phyloP scores from a whole-genome alignment of 192 early-diverging fungal species.

The Coemansia sp. region DNA sequence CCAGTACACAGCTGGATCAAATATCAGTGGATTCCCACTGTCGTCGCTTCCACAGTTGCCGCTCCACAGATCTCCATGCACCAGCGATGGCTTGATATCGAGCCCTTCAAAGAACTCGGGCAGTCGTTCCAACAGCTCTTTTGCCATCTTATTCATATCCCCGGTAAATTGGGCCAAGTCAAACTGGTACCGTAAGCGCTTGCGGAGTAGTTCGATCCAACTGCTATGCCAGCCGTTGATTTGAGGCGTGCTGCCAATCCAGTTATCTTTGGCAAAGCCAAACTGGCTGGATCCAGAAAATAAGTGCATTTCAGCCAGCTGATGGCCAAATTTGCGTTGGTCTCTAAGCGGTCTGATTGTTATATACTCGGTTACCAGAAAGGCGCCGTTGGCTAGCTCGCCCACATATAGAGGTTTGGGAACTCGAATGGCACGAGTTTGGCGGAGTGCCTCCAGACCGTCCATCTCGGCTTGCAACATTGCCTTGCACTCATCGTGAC shows the following conservation, averaged over 20 bases:
- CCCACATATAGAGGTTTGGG: constrained; percentile 18
- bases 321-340: constrained; percentile 20
- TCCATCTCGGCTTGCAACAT: constrained; percentile 27
- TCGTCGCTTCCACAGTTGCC: constrained; percentile 27
- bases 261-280: constrained; percentile 32
- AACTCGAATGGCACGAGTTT: constrained; percentile 16
- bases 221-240: constrained; percentile 23
- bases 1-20: constrained; percentile 37
- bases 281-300: constrained; percentile 16
- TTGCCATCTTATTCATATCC: not conserved
- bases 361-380: constrained; percentile 27
- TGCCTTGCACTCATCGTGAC: not conserved
- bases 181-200: constrained; percentile 31
- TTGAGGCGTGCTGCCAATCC: constrained; percentile 34
- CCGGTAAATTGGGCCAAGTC: constrained; percentile 12
- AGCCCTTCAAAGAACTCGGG: constrained; percentile 23
- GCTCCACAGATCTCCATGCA: constrained; percentile 40
- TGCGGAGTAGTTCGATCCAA: constrained; percentile 30
- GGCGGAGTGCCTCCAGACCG: constrained; percentile 22
- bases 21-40: constrained; percentile 25
- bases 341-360: constrained; percentile 10
- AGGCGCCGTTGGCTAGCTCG: constrained; percentile 13
- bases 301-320: constrained; percentile 25
- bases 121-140: constrained; percentile 19
- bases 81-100: constrained; percentile 20